Conservation (phyloP, 345 rosid species). For the Anastatica hierochuntica region DNA sequence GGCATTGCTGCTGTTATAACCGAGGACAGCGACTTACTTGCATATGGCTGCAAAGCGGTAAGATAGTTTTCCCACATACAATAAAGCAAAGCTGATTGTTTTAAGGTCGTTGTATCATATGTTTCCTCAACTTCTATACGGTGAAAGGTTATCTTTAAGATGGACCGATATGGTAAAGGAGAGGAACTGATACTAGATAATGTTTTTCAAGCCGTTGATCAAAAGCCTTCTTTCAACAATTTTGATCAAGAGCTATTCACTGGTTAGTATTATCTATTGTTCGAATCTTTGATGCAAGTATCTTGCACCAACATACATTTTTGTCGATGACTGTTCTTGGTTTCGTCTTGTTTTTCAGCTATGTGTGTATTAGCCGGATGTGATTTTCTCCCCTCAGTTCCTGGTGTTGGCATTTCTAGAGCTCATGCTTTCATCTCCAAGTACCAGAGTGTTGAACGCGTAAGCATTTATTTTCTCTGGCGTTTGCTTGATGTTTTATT, state of each 20-base stretch:
- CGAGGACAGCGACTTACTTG: constrained; percentile 85
- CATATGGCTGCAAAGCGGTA: constrained; percentile 88
- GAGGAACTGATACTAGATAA: constrained; percentile 58
- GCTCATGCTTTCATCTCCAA: constrained; percentile 64
- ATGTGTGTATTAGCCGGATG: constrained; percentile 95
- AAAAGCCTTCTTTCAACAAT: constrained; percentile 51
- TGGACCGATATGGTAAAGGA: constrained; percentile 82
- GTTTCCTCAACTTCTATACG: constrained; percentile 14
- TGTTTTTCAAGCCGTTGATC: constrained; percentile 39
- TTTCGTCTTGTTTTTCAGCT: constrained; percentile 33
- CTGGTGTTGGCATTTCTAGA: constrained; percentile 75
- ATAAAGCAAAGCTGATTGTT: neutral
- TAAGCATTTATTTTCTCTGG: constrained; percentile 28
- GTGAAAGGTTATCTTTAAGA: constrained; percentile 62
- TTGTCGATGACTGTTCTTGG: constrained; percentile 3
- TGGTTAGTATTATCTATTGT: constrained; percentile 31
- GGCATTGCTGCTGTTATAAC: constrained; percentile 78
- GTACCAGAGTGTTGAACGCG: constrained; percentile 65
- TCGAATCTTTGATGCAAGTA: neutral
- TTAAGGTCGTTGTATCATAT: constrained; percentile 19
- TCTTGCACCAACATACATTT: neutral
- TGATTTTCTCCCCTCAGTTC: constrained; percentile 87
- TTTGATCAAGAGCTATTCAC: constrained; percentile 53
- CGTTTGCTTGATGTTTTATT: neutral
- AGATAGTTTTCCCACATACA: constrained; percentile 25